Conservation (phyloP, 164 flowering plant species). For the Liriodendron chinense region DNA sequence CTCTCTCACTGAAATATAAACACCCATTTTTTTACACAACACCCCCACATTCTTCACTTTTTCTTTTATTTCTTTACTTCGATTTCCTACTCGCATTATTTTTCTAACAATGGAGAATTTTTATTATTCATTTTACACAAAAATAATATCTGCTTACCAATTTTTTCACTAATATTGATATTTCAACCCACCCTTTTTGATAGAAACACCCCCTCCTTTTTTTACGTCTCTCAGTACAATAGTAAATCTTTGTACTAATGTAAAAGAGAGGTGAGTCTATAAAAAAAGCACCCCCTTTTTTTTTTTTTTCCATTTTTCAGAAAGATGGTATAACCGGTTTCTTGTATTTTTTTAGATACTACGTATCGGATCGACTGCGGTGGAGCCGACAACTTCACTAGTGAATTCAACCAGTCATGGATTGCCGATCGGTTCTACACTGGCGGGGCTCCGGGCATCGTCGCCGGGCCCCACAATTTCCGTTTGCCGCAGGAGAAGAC, state of each 20-base stretch:
- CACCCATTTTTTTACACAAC: conserved; percentile 15
- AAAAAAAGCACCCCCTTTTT: not conserved
- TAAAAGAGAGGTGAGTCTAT: not conserved
- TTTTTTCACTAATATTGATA: not conserved
- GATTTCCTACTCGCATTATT: not conserved
- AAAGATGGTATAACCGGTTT: not conserved
- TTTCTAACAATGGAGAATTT: not conserved
- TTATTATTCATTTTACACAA: not conserved
- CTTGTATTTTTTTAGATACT: conserved; percentile 24
- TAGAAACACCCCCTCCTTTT: not conserved
- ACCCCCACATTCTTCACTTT: not conserved
- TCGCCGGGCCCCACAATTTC: conserved; percentile 81
- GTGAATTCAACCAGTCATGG: conserved; percentile 65
- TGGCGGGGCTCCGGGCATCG: conserved; percentile 59
- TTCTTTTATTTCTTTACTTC: not conserved
- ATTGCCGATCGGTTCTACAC: conserved; percentile 73
- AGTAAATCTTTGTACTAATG: not conserved
- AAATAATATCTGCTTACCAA: not conserved
- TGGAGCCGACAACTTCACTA: conserved; percentile 47
- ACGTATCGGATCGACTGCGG: conserved; percentile 81
- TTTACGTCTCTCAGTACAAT: not conserved
- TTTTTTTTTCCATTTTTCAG: not conserved
- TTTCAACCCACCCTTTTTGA: not conserved
- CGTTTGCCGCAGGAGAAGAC: conserved; percentile 58
- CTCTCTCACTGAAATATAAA: conserved; percentile 3